Evolutionary conservation across 2,329 filamentous ascomycete genomes (phyloP).

Genomic region (Phaeosphaeria sp.): DNA sequence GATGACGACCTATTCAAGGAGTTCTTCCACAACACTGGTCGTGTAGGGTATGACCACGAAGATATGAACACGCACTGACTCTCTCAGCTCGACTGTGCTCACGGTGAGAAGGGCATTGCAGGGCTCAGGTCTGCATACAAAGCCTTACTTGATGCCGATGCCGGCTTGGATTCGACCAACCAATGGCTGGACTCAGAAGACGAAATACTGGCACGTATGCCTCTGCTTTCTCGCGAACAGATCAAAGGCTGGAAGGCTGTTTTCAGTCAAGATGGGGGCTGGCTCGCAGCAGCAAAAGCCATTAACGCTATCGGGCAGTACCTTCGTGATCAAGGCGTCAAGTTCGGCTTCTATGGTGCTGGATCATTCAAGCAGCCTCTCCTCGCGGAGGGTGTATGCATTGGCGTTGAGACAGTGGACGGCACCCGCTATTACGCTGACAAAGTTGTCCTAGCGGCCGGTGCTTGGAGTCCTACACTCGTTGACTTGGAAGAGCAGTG

Average conservation of each 20-base stretch:
- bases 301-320: conserved; percentile 55
- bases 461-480: conserved; percentile 38
- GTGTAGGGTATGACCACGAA: conserved; percentile 19
- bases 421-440: conserved; percentile 53
- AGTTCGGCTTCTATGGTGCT: conserved; percentile 52
- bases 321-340: conserved; percentile 48
- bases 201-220: conserved; percentile 52
- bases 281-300: conserved; percentile 56
- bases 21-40: conserved; percentile 56
- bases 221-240: conserved; percentile 49
- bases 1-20: conserved; percentile 54
- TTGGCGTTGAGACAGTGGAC: conserved; percentile 52
- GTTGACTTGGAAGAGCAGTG: conserved; percentile 39
- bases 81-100: conserved; percentile 36
- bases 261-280: conserved; percentile 54
- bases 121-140: conserved; percentile 47
- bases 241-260: conserved; percentile 57
- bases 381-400: conserved; percentile 46
- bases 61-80: conserved; percentile 4
- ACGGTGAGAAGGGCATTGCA: conserved; percentile 48
- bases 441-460: conserved; percentile 54
- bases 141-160: conserved; percentile 32
- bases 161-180: conserved; percentile 47
- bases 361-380: conserved; percentile 55
- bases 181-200: conserved; percentile 55